A percentile compares a stretch with the other conserved stretches of the same genome.
Conservation (phyloP, 2,329 filamentous ascomycete species). For the Byssochlamys sp. region DNA sequence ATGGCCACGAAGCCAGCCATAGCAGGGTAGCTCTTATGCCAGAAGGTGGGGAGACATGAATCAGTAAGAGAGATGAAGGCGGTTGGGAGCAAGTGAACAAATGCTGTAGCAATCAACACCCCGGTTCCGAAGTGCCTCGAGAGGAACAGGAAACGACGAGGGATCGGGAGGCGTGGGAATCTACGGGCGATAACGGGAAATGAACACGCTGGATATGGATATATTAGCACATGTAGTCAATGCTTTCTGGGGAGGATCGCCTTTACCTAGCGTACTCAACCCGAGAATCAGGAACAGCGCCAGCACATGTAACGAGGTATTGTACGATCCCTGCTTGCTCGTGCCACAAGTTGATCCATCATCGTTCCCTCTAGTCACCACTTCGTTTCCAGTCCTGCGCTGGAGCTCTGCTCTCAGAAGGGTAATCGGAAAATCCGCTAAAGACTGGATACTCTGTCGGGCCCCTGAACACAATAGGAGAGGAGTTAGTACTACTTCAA, state of each 20-base stretch:
- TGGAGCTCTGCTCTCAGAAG: conserved; percentile 24
- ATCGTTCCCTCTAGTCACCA: conserved; percentile 3
- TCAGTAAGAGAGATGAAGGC: conserved; percentile 53
- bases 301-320: conserved; percentile 57
- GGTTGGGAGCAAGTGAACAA: conserved; percentile 53
- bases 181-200: conserved; percentile 52
- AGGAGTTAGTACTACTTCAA: neutral
- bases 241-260: conserved; percentile 1
- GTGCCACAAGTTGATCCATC: conserved; percentile 28
- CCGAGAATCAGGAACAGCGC: conserved; percentile 57
- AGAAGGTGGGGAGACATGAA: conserved; percentile 64
- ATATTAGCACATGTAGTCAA: neutral
- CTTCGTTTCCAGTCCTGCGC: conserved; percentile 14
- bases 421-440: conserved; percentile 24
- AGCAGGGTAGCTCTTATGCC: conserved; percentile 67
- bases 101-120: conserved; percentile 49
- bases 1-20: conserved; percentile 76
- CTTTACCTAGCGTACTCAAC: conserved; percentile 37
- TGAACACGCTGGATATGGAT: conserved; percentile 41
- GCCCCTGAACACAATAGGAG: conserved; percentile 8
- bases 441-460: conserved; percentile 12
- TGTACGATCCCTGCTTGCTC: conserved; percentile 41
- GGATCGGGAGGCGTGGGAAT: conserved; percentile 51
- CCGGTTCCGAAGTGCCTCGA: conserved; percentile 52
- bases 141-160: conserved; percentile 50